These are phyloP conservation scores for Buddleja alternifolia DNA, from an alignment of 257 asterid species.

Conservation along the genomic window DNA sequence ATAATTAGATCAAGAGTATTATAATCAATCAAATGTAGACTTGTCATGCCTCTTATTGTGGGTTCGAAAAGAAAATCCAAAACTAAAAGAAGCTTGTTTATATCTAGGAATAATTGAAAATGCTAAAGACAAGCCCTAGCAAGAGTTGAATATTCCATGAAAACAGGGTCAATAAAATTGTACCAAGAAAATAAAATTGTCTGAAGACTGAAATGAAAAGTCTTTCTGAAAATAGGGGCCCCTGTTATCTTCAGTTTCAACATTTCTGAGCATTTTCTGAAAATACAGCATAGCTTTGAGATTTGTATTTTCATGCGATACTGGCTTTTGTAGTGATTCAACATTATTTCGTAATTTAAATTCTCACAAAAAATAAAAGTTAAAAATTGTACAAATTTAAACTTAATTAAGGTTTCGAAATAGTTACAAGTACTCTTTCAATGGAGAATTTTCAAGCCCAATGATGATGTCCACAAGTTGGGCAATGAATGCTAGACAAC, in stretches of 20 bases:
- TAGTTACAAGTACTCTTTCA: constrained; percentile 10
- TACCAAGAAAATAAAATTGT: constrained; percentile 22
- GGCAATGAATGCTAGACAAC: constrained; percentile 27
- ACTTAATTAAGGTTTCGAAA: neutral
- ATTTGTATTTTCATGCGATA: constrained; percentile 31
- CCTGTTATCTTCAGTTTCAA: constrained; percentile 38
- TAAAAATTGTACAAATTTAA: neutral
- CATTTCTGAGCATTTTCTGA: constrained; percentile 38
- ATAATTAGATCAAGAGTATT: no score
- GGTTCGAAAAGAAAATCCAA: constrained; percentile 25
- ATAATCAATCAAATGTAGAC: no score
- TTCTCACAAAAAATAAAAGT: neutral
- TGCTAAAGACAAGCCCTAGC: constrained; percentile 30
- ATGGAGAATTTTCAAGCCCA: constrained; percentile 23
- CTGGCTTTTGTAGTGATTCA: constrained; percentile 23
- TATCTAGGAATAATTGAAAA: constrained; percentile 35
- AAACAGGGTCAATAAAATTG: constrained; percentile 31
- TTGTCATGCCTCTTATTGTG: no score
- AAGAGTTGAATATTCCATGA: constrained; percentile 32
- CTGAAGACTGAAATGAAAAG: constrained; percentile 29
- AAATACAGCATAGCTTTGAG: constrained; percentile 38
- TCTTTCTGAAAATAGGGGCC: constrained; percentile 37
- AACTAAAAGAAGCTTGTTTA: constrained; percentile 29
- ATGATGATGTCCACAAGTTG: constrained; percentile 50
- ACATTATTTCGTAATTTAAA: no score